Conservation (phyloP, 2,329 filamentous ascomycete species). For the Xylaria hypoxylon region DNA sequence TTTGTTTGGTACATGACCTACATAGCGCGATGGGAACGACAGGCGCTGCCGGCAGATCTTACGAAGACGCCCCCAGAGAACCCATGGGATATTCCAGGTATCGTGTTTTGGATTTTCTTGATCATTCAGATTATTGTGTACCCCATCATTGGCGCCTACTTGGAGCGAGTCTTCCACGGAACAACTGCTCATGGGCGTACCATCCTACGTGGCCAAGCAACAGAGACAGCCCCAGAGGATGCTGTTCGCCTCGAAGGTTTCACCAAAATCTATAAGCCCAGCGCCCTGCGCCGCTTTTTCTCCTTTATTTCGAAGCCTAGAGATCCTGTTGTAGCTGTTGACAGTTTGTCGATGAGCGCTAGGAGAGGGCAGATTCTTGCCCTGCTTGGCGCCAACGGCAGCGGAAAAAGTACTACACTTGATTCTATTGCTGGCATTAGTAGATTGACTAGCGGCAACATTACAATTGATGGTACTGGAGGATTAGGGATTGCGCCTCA, state of each 20-base stretch:
- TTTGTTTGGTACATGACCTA: slow-evolving; percentile 84
- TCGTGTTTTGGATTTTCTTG: slow-evolving; percentile 81
- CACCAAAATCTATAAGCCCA: slow-evolving; percentile 81
- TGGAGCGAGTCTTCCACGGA: slow-evolving; percentile 81
- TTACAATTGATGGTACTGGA: slow-evolving; percentile 80
- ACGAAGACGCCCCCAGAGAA: slow-evolving; percentile 70
- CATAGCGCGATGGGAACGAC: slow-evolving; percentile 79
- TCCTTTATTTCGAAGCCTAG: slow-evolving; percentile 60
- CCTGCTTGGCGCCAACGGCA: slow-evolving; percentile 88
- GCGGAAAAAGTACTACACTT: slow-evolving; percentile 89
- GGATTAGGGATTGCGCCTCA: slow-evolving; percentile 90
- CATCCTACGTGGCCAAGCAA: slow-evolving; percentile 55
- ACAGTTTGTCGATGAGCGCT: slow-evolving; percentile 77
- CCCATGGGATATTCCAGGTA: slow-evolving; percentile 76
- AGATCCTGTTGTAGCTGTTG: slow-evolving; percentile 82
- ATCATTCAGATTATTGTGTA: slow-evolving; percentile 82
- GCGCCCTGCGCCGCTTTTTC: slow-evolving; percentile 67
- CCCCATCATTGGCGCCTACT: slow-evolving; percentile 77
- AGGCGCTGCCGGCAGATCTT: slow-evolving; percentile 71
- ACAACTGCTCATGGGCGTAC: slow-evolving; percentile 74
- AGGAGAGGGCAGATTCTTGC: slow-evolving; percentile 85
- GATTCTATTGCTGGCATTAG: slow-evolving; percentile 88
- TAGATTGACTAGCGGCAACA: slow-evolving; percentile 78
- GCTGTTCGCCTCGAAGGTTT: slow-evolving; percentile 79
- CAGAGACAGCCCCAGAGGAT: slow-evolving; percentile 50